Evolutionary conservation across 352 stramenopile genomes (phyloP), one percentile per base, ranked within the genome.

Genomic region (Pythium vanterpoolii): DNA sequence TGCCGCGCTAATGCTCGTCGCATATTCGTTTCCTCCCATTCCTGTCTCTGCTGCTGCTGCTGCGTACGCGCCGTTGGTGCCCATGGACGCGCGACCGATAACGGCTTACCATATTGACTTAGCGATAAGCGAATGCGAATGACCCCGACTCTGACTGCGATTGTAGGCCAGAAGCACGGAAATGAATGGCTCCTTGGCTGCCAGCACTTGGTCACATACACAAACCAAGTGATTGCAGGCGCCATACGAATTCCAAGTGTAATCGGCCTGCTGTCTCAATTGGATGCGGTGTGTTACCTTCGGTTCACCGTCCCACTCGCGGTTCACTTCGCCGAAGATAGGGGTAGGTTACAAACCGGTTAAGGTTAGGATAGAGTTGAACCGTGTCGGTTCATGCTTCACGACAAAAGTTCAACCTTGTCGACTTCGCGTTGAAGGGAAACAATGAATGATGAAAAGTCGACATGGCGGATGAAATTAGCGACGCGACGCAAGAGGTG

Each of bases 51-150:
- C 40, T 46, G 40, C 18, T 46, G 40, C n/a, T 28, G 40, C 3
- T 16, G 5, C 27, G 39, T 4, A 16, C 39, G 39, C 40, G 40
- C n/a, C n/a, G 40, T 28, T 27, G n/a, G 40, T n/a, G 16, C 11
- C n/a, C 38, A 23, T 44, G n/a, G 3, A 13, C 38, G 28, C 23
- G 27, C 13, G 42, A 62, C 49, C 19, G 36, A 53, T 14, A 38
- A 66, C 39, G 62, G 51, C 81, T 86, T 89, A 92, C 82, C 82
- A 92, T 92, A 87, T 92, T 89, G 79, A 92, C 82, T 90, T 85
- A 80, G 79, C 81, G 79, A 89, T 86, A 83, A 81, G 82, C 79
- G 79, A 92, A 92, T 90, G 82, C 79, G 79, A 90, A 87, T 89
- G 79, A 72, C 66, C 65, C 44, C 62, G 18, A 63, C 60, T 50